phyloP scores from a whole-genome alignment of 441 rosid genomes.

The Pelargonium cotyledonis region DNA sequence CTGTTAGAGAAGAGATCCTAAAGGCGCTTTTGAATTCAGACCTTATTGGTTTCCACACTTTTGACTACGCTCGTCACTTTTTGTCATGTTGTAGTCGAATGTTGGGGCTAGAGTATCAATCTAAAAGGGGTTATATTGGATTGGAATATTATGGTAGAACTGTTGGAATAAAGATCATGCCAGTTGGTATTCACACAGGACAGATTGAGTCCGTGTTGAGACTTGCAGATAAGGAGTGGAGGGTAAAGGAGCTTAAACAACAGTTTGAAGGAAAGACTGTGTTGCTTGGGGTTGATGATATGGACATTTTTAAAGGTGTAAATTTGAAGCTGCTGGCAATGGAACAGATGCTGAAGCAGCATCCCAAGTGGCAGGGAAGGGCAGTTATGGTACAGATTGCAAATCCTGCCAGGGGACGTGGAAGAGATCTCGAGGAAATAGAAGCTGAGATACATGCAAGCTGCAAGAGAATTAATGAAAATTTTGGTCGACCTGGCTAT shows the following conservation, averaged over 20 bases:
- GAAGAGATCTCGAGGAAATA: conserved; percentile 60
- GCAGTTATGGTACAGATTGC: conserved; percentile 66
- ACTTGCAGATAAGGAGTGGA: conserved; percentile 70
- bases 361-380: conserved; percentile 66
- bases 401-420: conserved; percentile 68
- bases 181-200: conserved; percentile 77
- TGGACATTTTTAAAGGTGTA: conserved; percentile 47
- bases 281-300: conserved; percentile 43
- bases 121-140: conserved; percentile 73
- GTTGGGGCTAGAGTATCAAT: conserved; percentile 72
- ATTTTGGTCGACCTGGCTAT: conserved; percentile 52
- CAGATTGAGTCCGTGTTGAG: conserved; percentile 60
- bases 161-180: conserved; percentile 68
- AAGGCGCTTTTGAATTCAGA: conserved; percentile 68
- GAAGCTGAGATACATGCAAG: conserved; percentile 53
- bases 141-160: conserved; percentile 34
- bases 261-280: conserved; percentile 68
- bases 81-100: conserved; percentile 60
- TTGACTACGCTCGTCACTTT: conserved; percentile 34
- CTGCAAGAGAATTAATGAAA: conserved; percentile 60
- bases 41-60: conserved; percentile 74
- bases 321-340: conserved; percentile 68
- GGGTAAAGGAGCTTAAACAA: conserved; percentile 59
- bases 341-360: conserved; percentile 70
- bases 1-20: conserved; percentile 73